Evolutionary conservation across 192 early-diverging fungal species (phyloP).

Genomic region (Cladochytrium replicatum): DNA sequence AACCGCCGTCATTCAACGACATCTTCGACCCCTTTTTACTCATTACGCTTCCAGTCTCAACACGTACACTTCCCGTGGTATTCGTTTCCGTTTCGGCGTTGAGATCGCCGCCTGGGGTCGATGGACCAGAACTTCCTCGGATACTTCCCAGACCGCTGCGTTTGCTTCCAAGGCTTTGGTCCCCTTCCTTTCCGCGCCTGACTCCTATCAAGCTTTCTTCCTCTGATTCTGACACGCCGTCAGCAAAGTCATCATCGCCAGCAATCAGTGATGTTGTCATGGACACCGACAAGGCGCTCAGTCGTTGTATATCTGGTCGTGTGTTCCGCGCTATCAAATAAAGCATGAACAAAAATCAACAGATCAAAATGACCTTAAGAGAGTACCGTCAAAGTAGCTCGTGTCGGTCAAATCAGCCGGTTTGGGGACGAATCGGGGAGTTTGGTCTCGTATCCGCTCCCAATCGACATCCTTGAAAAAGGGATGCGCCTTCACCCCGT

Average conservation of each 20-base stretch:
- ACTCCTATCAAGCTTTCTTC: neutral
- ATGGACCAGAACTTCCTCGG: neutral
- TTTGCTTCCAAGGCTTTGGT: neutral
- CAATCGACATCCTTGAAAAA: slow-evolving; percentile 74
- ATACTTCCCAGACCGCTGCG: neutral
- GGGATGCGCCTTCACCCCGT: slow-evolving; percentile 55
- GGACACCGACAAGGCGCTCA: slow-evolving; percentile 46
- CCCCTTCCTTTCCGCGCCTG: neutral
- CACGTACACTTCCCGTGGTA: neutral
- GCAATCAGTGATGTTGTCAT: neutral
- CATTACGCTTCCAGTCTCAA: too few species aligned
- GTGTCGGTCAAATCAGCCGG: slow-evolving; percentile 76
- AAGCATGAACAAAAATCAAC: slow-evolving; percentile 3
- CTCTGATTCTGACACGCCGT: slow-evolving; percentile 2
- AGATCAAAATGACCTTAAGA: neutral
- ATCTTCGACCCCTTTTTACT: neutral
- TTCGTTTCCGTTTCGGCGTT: neutral
- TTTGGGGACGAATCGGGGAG: slow-evolving; percentile 76
- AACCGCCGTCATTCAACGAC: neutral
- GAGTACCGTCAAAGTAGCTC: slow-evolving; percentile 87
- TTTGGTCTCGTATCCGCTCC: slow-evolving; percentile 61
- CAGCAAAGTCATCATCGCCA: slow-evolving; percentile 6
- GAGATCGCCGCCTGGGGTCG: neutral
- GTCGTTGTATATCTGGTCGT: slow-evolving; percentile 66
- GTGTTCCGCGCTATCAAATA: slow-evolving; percentile 47